Conservation (phyloP, 345 rosid genomes). For the Microcos paniculata region DNA sequence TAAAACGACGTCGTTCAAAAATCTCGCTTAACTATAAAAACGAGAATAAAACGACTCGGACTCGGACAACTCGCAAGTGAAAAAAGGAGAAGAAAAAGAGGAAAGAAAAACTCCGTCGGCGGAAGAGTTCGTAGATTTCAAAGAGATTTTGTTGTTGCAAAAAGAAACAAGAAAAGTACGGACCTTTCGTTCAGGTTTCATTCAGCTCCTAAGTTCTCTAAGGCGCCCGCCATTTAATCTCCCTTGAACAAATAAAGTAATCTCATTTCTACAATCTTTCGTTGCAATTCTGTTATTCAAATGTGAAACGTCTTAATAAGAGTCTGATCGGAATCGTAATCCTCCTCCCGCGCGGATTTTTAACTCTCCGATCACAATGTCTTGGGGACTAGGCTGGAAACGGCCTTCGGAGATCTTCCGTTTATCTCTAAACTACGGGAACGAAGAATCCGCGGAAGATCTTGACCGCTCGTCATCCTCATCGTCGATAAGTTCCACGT, state of each 20-base stretch:
- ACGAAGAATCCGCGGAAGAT: slow-evolving; percentile 60
- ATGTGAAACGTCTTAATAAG: slow-evolving; percentile 8
- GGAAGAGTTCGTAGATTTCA: not conserved
- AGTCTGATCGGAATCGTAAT: slow-evolving; percentile 30
- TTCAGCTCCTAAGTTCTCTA: not conserved
- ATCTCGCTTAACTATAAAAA: not conserved
- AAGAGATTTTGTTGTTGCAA: too few relatives aligned
- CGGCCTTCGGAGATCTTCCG: slow-evolving; percentile 83
- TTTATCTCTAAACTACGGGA: slow-evolving; percentile 65
- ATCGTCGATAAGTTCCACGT: slow-evolving; percentile 39
- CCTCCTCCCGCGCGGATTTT: not conserved
- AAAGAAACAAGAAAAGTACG: not conserved
- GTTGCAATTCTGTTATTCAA: not conserved
- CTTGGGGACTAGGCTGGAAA: slow-evolving; percentile 99
- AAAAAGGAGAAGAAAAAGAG: not conserved
- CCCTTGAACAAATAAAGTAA: not conserved
- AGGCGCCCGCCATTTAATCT: not conserved
- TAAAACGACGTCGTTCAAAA: not conserved
- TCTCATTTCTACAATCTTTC: not conserved
- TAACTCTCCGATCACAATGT: slow-evolving; percentile 46
- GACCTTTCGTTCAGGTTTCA: not conserved
- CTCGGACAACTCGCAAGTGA: not conserved
- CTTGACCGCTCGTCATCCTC: slow-evolving; percentile 42
- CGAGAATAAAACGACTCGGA: not conserved
- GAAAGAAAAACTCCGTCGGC: not conserved